A percentile compares a stretch with the other conserved stretches of the same genome.
Conservation (phyloP, 257 asterid genomes). For the Prunella vulgaris region DNA sequence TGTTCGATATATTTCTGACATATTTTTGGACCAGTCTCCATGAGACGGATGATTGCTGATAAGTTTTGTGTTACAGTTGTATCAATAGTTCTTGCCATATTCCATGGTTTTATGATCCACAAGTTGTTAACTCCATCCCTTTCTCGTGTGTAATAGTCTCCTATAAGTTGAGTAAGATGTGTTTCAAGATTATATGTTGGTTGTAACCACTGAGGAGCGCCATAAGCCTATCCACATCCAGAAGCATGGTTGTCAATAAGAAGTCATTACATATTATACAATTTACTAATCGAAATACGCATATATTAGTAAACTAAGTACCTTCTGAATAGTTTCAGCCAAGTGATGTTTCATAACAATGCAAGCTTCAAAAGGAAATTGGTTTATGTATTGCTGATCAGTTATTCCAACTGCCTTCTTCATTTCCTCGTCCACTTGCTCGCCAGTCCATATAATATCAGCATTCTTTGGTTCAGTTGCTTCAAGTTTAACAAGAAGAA, state of each 20-base stretch:
- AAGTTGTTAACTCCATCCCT: constrained; percentile 61
- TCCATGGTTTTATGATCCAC: constrained; percentile 99
- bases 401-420: constrained; percentile 68
- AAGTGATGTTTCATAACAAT: constrained; percentile 96
- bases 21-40: constrained; percentile 98
- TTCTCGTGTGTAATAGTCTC: constrained; percentile 64
- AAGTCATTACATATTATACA: constrained; percentile 7
- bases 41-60: constrained; percentile 83
- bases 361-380: constrained; percentile 96
- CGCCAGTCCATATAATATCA: constrained; percentile 85
- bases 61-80: constrained; percentile 75
- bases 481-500: constrained; percentile 30
- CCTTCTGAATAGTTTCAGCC: constrained; percentile 89
- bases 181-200: constrained; percentile 96
- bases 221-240: constrained; percentile 60
- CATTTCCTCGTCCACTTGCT: constrained; percentile 87
- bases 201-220: constrained; percentile 89
- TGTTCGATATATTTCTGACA: constrained; percentile 96
- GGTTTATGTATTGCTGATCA: constrained; percentile 76
- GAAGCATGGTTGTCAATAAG: not conserved
- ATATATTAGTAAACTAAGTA: constrained; percentile 20
- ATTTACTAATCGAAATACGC: constrained; percentile 4
- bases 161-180: constrained; percentile 72
- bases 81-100: constrained; percentile 98
- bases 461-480: constrained; percentile 89